phyloP scores from a whole-genome alignment of 2,329 filamentous ascomycete species.

The Cladophialophora chaetospira region DNA sequence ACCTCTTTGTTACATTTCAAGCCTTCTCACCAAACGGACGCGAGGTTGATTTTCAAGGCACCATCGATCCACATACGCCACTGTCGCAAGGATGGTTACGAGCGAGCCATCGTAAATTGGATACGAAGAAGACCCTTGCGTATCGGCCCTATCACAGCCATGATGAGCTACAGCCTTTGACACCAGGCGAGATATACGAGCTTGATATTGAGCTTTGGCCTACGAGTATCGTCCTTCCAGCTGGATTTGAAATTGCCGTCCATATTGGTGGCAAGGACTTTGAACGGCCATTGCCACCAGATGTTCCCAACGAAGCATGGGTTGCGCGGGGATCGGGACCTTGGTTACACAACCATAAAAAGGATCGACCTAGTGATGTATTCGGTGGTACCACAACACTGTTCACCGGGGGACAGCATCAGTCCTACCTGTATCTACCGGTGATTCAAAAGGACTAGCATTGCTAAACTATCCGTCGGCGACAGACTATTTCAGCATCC shows the following conservation, averaged over 20 bases:
- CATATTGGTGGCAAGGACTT: constrained; percentile 16
- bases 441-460: too few species aligned
- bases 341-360: neutral
- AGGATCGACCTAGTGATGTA: constrained; percentile 1
- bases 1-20: constrained; percentile 15
- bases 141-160: constrained; percentile 17
- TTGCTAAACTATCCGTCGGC: too few species aligned
- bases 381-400: constrained; percentile 9
- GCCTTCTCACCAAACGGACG: constrained; percentile 8
- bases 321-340: constrained; percentile 4
- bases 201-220: constrained; percentile 16
- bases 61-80: constrained; percentile 14
- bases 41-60: constrained; percentile 18
- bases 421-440: constrained; percentile 4
- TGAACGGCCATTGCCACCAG: constrained; percentile 7
- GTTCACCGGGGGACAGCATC: neutral
- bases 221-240: constrained; percentile 8
- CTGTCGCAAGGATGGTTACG: constrained; percentile 17
- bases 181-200: constrained; percentile 10
- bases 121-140: neutral
- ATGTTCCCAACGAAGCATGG: constrained; percentile 8
- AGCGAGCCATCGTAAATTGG: constrained; percentile 12
- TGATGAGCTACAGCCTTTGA: constrained; percentile 10
- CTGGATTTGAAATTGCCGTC: constrained; percentile 1
- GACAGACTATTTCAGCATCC: too few species aligned